A percentile compares a stretch with the other conserved stretches of the same genome.
These are phyloP conservation scores for Acer campestre DNA, from an alignment of 345 rosid genomes.

Conservation along the genomic window DNA sequence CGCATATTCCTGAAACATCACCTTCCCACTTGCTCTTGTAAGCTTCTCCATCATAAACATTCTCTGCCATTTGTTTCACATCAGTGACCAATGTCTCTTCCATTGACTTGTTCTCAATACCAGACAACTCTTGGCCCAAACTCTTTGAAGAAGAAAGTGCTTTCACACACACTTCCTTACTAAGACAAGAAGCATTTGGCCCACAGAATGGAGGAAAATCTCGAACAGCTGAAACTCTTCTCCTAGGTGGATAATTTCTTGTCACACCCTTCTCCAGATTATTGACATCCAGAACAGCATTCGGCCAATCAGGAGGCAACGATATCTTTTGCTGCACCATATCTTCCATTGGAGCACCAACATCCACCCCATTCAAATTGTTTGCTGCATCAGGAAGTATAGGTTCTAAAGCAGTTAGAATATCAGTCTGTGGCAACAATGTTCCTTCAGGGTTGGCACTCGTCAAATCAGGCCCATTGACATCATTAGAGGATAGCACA, in stretches of 20 bases:
- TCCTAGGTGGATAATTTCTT: slow-evolving; percentile 46
- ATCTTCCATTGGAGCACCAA: slow-evolving; percentile 17
- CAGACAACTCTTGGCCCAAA: slow-evolving; percentile 28
- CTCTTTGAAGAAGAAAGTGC: slow-evolving; percentile 19
- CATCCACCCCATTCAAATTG: slow-evolving; percentile 18
- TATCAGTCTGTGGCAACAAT: slow-evolving; percentile 17
- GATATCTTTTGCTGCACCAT: neutral
- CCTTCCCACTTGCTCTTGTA: slow-evolving; percentile 8
- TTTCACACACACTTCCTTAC: slow-evolving; percentile 18
- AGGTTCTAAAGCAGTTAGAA: slow-evolving; percentile 2
- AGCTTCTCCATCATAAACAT: slow-evolving; percentile 23
- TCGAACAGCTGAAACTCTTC: slow-evolving; percentile 50
- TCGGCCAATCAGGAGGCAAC: neutral
- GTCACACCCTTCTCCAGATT: slow-evolving; percentile 16
- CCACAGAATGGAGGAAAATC: slow-evolving; percentile 60
- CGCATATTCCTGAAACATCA: slow-evolving; percentile 3
- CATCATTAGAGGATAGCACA: slow-evolving; percentile 11
- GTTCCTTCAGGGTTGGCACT: slow-evolving; percentile 2
- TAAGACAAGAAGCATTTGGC: slow-evolving; percentile 34
- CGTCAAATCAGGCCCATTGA: slow-evolving; percentile 11
- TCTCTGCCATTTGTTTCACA: slow-evolving; percentile 25
- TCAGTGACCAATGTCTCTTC: slow-evolving; percentile 18
- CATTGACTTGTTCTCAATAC: slow-evolving; percentile 10
- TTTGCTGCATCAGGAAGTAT: slow-evolving; percentile 15
- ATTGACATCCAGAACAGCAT: slow-evolving; percentile 3